phyloP scores from a whole-genome alignment of 441 rosid species.

The Eutrema salsugineum region DNA sequence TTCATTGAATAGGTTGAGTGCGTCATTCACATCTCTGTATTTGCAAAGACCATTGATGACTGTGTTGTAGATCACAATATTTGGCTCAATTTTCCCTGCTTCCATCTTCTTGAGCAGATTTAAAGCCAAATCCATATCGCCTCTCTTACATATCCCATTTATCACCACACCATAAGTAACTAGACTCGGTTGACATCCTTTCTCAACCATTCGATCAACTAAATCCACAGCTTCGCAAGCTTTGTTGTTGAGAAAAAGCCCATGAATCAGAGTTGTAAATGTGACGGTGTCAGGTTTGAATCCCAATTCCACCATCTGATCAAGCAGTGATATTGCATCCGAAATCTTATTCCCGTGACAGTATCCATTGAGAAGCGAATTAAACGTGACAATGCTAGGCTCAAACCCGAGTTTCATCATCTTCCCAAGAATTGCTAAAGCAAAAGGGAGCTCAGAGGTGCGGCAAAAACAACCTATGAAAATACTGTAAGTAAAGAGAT shows the following conservation, averaged over 20 bases:
- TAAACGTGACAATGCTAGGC: background rate
- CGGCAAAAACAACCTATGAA: conserved; percentile 20
- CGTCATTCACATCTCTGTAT: background rate
- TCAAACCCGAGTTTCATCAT: conserved; percentile 3
- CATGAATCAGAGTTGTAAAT: background rate
- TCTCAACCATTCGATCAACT: background rate
- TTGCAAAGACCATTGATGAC: background rate
- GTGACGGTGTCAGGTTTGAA: background rate
- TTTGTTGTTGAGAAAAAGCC: background rate
- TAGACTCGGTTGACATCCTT: background rate
- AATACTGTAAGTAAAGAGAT: conserved; percentile 16
- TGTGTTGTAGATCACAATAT: background rate
- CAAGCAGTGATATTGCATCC: background rate
- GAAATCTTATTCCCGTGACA: background rate
- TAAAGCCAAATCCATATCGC: background rate
- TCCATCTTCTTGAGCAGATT: conserved; percentile 4
- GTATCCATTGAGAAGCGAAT: background rate
- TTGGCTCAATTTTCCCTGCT: background rate
- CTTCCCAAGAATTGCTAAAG: conserved; percentile 21
- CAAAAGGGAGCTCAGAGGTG: background rate
- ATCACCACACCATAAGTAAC: background rate
- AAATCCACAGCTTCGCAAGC: background rate
- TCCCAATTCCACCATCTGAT: background rate
- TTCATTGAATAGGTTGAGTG: background rate
- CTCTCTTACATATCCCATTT: background rate